Conservation (phyloP, 805 yeast genomes). For the Debaryomyces prosopidis region DNA sequence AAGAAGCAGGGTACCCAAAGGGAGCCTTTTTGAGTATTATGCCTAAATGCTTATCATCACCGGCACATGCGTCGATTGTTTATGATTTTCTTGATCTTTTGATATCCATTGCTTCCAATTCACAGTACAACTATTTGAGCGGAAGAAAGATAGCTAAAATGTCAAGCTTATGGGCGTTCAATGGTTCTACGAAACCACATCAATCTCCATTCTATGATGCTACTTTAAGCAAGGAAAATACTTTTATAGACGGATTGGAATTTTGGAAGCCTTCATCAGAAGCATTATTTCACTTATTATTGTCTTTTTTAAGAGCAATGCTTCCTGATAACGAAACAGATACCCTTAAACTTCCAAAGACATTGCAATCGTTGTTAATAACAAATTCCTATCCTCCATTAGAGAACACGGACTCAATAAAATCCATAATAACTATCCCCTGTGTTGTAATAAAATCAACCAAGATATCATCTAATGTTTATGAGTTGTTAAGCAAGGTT, state of each 20-base stretch:
- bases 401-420: constrained; percentile 29
- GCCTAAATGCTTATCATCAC: constrained; percentile 81
- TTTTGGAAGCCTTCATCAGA: constrained; percentile 81
- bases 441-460: constrained; percentile 60
- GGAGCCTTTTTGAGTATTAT: constrained; percentile 76
- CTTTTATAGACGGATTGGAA: constrained; percentile 68
- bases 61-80: constrained; percentile 87
- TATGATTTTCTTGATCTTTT: constrained; percentile 84
- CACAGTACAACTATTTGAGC: constrained; percentile 73
- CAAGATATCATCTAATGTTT: constrained; percentile 47
- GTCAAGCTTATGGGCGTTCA: constrained; percentile 90
- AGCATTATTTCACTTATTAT: constrained; percentile 78
- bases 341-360: constrained; percentile 59
- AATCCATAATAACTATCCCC: constrained; percentile 54
- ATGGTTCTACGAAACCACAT: constrained; percentile 32
- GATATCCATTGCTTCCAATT: constrained; percentile 74
- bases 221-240: constrained; percentile 29
- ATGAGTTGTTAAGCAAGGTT: constrained; percentile 56
- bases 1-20: constrained; percentile 63
- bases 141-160: constrained; percentile 79
- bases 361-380: constrained; percentile 63
- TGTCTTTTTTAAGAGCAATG: constrained; percentile 78
- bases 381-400: constrained; percentile 78
- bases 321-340: constrained; percentile 65
- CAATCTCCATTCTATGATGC: constrained; percentile 40